Base-by-base conservation (phyloP, 257 asterid species). In the Leonotis leonurus region DNA sequence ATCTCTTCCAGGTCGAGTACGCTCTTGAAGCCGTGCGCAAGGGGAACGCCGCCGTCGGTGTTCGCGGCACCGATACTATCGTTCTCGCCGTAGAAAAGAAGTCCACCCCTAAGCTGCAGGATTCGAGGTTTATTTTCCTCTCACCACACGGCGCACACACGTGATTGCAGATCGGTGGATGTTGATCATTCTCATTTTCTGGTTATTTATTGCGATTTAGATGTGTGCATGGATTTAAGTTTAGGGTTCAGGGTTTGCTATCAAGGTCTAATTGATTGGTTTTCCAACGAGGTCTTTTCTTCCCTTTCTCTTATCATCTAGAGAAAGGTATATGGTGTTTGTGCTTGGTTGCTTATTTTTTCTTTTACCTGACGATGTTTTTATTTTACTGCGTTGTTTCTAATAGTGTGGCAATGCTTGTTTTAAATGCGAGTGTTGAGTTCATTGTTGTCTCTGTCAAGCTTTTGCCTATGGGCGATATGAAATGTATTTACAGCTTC, bases 1-100 rank as follows among this genome's bases (percentile, higher is more conserved):
- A 92, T 72, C 84, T 88, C 3, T 88, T 92, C 57, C 98, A 92
- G 83, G 98, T 92, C 39, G 98, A 92, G 65, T 92, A 92, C 75
- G 98, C 98, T 22, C 89, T 92, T 40, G 98, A 92, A 71, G 98
- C 97, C 52, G 98, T 92, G 27, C 94, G 98, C 17, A 92, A 92
- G 72, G 98, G 98, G 0, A 91, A 91, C 76, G 96, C 96, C 60
- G 97, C 82, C 63, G 97, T 90, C 12, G 96, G 97, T 0, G 98
- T 91, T 14, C 96, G 98, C 13, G 98, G 98, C 36, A 72, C 79
- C 18, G 98, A 91, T 29, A 80, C 83, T 53, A 75, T 92, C 59
- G 98, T 92, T 3, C 95, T 92, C 48, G 97, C 95, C 70, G 98
- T 92, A 51, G 98, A 88, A 77, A 88, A 92, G 73, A 92, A 92